Base-by-base conservation (phyloP, 768 basidiomycete species). In the Kwoniella europaea region DNA sequence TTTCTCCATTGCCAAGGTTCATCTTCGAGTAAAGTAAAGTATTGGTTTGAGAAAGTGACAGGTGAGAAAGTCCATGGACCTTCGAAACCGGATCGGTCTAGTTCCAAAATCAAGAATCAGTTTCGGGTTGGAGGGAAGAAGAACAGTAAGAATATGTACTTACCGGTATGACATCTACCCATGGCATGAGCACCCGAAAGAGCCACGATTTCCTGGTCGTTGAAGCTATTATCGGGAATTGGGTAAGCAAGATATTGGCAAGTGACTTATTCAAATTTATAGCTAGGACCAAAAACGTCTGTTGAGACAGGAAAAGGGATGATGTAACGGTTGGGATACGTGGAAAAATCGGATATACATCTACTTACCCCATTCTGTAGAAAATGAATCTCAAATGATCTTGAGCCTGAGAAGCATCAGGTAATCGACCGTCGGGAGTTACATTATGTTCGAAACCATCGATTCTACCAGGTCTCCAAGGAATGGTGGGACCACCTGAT, bases 191-290 rank as follows among this genome's bases (percentile, higher is more conserved):
- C 94, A 72, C 96, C 96, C 24, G 89, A 89, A 74, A 98, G 91
- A 66, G 93, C 93, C 71, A 97, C 95, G 61, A 98, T 98, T 85
- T 98, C 96, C 84, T 92, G 93, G 85, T 99, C 96, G 82, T 94
- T 91, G 87, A 98, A 95, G 64, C 91, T 76, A 54, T 50, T 50
- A 50, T 50, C 12, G 13, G 18, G 46, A 1, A 18, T 10, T 10
- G 35, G 13, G 58, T 53, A 65, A 29, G 66, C 59, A 27, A 71
- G 52, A 54, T 16, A 46, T 76, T 50, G 70, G 46, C 16, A 78
- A 56, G 22, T n/a, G 6, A 57, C 24, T n/a, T 10, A 54, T 29
- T 43, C 2, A 52, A 22, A 58, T 46, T 43, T 1, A 10, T 27
- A 53, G 63, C 27, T 42, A 41, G 1, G 5, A 41, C 24, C 24